A percentile compares a stretch with the other conserved stretches of the same genome.
Evolutionary conservation across 2,329 filamentous ascomycete species (phyloP).

Genomic region (Penicillium concentricum): DNA sequence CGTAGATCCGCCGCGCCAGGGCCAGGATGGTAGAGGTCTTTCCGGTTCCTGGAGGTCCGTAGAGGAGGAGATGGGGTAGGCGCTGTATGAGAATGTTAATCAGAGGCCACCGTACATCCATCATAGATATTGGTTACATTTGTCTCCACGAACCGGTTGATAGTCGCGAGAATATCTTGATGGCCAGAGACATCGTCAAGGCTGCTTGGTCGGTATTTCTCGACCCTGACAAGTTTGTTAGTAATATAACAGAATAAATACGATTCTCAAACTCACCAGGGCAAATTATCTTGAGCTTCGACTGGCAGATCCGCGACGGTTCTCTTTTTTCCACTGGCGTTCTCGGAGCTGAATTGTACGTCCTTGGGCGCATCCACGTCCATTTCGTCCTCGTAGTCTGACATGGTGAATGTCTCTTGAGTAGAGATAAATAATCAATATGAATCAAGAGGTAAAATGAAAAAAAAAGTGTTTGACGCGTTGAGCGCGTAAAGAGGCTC

Average conservation of each 20-base stretch:
- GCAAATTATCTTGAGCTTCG: conserved; percentile 87
- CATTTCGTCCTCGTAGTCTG: conserved; percentile 64
- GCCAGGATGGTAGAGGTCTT: conserved; percentile 97
- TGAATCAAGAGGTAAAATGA: conserved; percentile 4
- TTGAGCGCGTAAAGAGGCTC: conserved; percentile 44
- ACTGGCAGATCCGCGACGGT: conserved; percentile 90
- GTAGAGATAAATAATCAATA: neutral
- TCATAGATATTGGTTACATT: conserved; percentile 56
- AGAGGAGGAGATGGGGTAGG: conserved; percentile 91
- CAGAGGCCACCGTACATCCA: neutral
- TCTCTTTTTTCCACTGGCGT: conserved; percentile 73
- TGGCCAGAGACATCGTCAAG: conserved; percentile 93
- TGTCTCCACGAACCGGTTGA: conserved; percentile 94
- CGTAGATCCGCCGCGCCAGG: conserved; percentile 89
- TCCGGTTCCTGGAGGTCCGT: conserved; percentile 92
- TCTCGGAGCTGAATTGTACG: conserved; percentile 69
- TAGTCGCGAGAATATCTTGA: conserved; percentile 93
- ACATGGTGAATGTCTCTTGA: conserved; percentile 42
- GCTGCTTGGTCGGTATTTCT: conserved; percentile 90
- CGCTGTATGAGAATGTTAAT: conserved; percentile 48
- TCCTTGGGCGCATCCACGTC: conserved; percentile 61
- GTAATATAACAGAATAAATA: neutral
- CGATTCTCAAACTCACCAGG: conserved; percentile 63
- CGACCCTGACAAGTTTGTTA: conserved; percentile 63
- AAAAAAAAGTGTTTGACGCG: conserved; percentile 26